Evolutionary conservation across 148 eudicot genomes (phyloP).

Genomic region (Cornus florida): DNA sequence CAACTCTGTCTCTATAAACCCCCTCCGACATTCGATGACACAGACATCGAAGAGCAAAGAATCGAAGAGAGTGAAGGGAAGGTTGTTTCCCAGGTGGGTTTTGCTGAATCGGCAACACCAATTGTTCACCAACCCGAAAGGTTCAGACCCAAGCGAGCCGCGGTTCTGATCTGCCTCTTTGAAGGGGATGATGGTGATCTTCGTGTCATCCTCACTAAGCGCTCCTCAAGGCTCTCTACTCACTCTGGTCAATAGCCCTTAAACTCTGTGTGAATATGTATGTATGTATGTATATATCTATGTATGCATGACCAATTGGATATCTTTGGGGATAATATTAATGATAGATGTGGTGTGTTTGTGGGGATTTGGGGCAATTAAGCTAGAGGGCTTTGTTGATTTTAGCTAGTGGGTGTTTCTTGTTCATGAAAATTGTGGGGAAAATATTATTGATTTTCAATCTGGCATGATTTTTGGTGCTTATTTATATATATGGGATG

Average conservation of each 20-base stretch:
- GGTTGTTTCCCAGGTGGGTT: slow-evolving; percentile 9
- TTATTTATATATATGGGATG: not conserved
- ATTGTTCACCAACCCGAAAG: slow-evolving; percentile 3
- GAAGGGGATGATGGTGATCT: slow-evolving; percentile 52
- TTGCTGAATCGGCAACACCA: slow-evolving; percentile 20
- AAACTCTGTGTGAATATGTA: slow-evolving; percentile 46
- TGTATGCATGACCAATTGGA: slow-evolving; percentile 34
- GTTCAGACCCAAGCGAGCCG: slow-evolving; percentile 47
- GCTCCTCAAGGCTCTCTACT: slow-evolving; percentile 81
- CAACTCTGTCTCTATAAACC: slow-evolving; percentile 53
- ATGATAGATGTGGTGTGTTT: not conserved
- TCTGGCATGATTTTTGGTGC: not conserved
- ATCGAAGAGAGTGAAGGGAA: slow-evolving; percentile 4
- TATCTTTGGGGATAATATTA: not conserved
- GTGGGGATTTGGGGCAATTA: slow-evolving; percentile 5
- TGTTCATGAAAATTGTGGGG: not conserved
- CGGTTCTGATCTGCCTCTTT: slow-evolving; percentile 74
- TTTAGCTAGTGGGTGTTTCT: slow-evolving; percentile 27
- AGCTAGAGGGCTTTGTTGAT: slow-evolving; percentile 19
- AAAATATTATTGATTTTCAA: not conserved
- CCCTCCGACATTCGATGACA: slow-evolving; percentile 11
- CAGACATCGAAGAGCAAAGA: too few species aligned
- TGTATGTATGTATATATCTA: slow-evolving; percentile 49
- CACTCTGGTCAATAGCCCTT: slow-evolving; percentile 54
- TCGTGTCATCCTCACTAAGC: slow-evolving; percentile 78